Percentiles rank a stretch among this genome's conserved stretches.
Evolutionary conservation across 108 stramenopile genomes (phyloP).

Genomic region (Nannochloropsis oceanica): DNA sequence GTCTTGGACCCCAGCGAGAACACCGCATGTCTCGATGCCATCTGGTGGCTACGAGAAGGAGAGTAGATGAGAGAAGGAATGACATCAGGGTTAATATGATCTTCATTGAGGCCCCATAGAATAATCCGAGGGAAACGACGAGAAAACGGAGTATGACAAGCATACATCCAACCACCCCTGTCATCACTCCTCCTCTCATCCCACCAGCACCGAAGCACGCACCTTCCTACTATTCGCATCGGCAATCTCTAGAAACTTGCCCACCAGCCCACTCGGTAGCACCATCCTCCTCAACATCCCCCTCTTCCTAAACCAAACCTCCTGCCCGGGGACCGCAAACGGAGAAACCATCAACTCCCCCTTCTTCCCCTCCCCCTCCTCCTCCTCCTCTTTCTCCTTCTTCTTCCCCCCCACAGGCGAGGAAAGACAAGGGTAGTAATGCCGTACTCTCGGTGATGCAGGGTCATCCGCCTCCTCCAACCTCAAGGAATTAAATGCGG

Average conservation of each 20-base stretch:
- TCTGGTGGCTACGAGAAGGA: not conserved
- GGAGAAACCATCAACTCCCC: not conserved
- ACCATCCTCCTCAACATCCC: constrained; percentile 5
- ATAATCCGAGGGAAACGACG: too few relatives aligned
- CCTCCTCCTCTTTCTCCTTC: not conserved
- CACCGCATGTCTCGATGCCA: constrained; percentile 36
- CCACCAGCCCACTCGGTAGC: constrained; percentile 20
- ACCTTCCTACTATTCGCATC: constrained; percentile 2
- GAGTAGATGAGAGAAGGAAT: too few relatives aligned
- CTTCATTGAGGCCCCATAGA: not conserved
- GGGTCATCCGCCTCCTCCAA: not conserved
- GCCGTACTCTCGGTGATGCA: not conserved
- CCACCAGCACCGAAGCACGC: not conserved
- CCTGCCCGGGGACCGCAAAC: not conserved
- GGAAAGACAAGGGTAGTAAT: not conserved
- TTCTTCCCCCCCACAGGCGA: not conserved
- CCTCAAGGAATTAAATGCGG: not conserved
- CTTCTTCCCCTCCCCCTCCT: not conserved
- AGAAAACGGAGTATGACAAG: too few relatives aligned
- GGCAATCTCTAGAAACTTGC: constrained; percentile 15
- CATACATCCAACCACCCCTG: too few relatives aligned
- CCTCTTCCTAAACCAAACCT: not conserved
- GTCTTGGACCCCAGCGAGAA: constrained; percentile 14
- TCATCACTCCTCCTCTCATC: not conserved
- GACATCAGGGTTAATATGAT: too few relatives aligned